Conservation (phyloP, 2,329 filamentous ascomycete genomes). For the Verticillium nubilum region DNA sequence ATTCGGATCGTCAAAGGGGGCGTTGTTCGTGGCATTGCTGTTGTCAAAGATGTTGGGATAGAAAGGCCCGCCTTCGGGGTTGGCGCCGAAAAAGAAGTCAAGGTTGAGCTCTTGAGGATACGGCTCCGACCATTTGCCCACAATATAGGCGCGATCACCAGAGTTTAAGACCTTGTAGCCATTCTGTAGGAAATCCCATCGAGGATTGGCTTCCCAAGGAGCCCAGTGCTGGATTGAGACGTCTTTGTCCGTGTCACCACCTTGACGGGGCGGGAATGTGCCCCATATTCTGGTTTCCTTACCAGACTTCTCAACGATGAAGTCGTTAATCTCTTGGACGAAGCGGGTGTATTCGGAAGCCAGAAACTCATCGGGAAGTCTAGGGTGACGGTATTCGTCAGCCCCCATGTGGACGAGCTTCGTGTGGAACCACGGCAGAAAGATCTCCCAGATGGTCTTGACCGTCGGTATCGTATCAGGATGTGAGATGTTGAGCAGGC, state of each 20-base stretch:
- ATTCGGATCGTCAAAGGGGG: slow-evolving; percentile 6
- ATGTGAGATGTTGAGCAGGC: slow-evolving; percentile 45
- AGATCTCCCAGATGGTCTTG: slow-evolving; percentile 44
- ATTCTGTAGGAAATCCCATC: slow-evolving; percentile 15
- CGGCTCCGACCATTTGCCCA: slow-evolving; percentile 15
- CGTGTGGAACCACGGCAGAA: slow-evolving; percentile 48
- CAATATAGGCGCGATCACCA: slow-evolving; percentile 16
- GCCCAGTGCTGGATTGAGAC: slow-evolving; percentile 31
- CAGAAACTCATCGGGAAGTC: slow-evolving; percentile 21
- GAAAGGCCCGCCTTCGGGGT: slow-evolving; percentile 11
- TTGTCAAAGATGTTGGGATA: slow-evolving; percentile 17
- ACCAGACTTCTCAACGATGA: slow-evolving; percentile 35
- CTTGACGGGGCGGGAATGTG: slow-evolving; percentile 20
- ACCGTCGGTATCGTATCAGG: slow-evolving; percentile 45
- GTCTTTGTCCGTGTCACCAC: slow-evolving; percentile 9
- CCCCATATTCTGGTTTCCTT: slow-evolving; percentile 51
- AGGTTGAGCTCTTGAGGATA: slow-evolving; percentile 13
- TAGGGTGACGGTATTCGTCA: slow-evolving; percentile 42
- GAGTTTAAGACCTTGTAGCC: slow-evolving; percentile 19
- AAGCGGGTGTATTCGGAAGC: slow-evolving; percentile 45
- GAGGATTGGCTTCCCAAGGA: slow-evolving; percentile 14
- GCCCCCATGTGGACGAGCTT: slow-evolving; percentile 50
- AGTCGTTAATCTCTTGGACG: slow-evolving; percentile 36
- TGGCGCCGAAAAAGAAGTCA: slow-evolving; percentile 14
- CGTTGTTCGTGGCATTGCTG: slow-evolving; percentile 12